Percentiles rank a stretch among this genome's conserved stretches.
Conservation (phyloP, 2,329 filamentous ascomycete genomes). For the Colletotrichum sp. region DNA sequence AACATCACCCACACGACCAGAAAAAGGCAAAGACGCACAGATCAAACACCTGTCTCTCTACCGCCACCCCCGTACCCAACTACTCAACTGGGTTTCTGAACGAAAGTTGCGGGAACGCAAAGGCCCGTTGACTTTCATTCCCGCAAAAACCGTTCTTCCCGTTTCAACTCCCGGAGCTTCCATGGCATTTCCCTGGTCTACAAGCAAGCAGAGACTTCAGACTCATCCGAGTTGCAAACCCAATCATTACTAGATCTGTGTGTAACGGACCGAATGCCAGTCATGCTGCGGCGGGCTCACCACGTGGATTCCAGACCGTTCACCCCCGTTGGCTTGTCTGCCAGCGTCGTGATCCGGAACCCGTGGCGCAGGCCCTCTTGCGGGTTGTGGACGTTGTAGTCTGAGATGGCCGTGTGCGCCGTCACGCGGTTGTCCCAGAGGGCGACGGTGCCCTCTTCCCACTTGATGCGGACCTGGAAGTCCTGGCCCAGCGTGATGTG, state of each 20-base stretch:
- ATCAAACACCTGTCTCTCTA: neutral
- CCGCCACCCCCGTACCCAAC: neutral
- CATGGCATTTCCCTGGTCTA: neutral
- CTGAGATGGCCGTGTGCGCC: slow-evolving; percentile 47
- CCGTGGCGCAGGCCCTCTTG: slow-evolving; percentile 45
- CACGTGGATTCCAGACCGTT: slow-evolving; percentile 40
- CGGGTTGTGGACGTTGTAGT: slow-evolving; percentile 45
- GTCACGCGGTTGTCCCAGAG: slow-evolving; percentile 71
- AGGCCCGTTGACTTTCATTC: neutral
- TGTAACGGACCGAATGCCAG: neutral
- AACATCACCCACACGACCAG: neutral
- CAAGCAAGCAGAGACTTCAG: neutral
- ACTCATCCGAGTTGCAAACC: neutral
- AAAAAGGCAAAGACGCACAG: neutral
- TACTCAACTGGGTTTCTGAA: neutral
- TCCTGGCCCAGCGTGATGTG: slow-evolving; percentile 64
- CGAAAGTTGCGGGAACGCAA: neutral
- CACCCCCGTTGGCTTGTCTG: slow-evolving; percentile 41
- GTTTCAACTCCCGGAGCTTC: slow-evolving; percentile 1
- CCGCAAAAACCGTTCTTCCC: neutral
- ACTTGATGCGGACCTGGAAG: slow-evolving; percentile 70
- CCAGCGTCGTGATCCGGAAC: slow-evolving; percentile 44
- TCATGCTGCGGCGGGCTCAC: slow-evolving; percentile 22
- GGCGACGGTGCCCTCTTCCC: slow-evolving; percentile 68
- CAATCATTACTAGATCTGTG: neutral